Evolutionary conservation across 2,329 filamentous ascomycete genomes (phyloP).

Genomic region (Botryotinia globosa): DNA sequence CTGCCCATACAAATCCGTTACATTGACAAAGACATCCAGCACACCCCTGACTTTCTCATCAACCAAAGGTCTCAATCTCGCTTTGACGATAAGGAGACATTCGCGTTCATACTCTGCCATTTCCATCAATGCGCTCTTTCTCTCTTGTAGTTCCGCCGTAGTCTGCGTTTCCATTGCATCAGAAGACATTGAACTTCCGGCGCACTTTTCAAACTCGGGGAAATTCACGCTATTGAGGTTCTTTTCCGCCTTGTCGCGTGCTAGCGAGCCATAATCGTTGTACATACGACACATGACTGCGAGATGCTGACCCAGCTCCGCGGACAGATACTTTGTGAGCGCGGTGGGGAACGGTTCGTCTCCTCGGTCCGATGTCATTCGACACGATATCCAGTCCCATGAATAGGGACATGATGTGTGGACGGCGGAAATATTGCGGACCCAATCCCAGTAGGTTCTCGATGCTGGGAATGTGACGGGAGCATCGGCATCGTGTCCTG

Average conservation of each 20-base stretch:
- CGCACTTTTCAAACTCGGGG: neutral
- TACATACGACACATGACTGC: slow-evolving; percentile 38
- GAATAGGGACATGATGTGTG: slow-evolving; percentile 19
- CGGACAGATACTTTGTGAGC: slow-evolving; percentile 15
- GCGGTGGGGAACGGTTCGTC: neutral
- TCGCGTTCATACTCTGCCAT: neutral
- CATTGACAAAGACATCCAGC: slow-evolving; percentile 17
- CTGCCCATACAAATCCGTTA: slow-evolving; percentile 23
- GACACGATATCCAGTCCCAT: slow-evolving; percentile 12
- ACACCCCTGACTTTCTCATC: neutral
- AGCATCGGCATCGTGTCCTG: neutral
- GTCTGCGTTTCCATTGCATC: neutral
- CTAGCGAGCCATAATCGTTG: slow-evolving; percentile 40
- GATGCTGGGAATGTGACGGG: neutral
- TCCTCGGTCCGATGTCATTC: neutral
- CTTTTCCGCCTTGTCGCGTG: slow-evolving; percentile 36
- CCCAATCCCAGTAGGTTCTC: neutral
- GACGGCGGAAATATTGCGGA: slow-evolving; percentile 3
- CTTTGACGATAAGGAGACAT: neutral
- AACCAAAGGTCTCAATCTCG: neutral
- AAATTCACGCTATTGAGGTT: slow-evolving; percentile 41
- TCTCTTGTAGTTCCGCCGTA: neutral
- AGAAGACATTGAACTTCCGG: neutral
- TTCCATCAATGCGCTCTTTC: neutral
- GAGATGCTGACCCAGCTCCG: slow-evolving; percentile 27